phyloP scores from a whole-genome alignment of 2,329 filamentous ascomycete species.

The Lecanicillium sp. region DNA sequence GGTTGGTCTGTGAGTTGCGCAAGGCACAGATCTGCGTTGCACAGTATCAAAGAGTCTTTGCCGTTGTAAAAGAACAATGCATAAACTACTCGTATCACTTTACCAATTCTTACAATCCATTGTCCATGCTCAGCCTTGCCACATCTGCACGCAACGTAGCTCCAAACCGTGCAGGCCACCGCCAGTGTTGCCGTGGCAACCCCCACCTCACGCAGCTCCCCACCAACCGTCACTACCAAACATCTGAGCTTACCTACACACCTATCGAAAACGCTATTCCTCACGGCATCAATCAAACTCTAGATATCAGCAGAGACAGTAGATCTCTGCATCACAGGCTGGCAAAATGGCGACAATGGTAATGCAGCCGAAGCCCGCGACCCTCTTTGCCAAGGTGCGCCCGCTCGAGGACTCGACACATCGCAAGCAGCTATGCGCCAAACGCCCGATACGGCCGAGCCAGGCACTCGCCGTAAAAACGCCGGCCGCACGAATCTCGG shows the following conservation, averaged over 20 bases:
- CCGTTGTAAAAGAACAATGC: not conserved
- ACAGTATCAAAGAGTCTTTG: no score
- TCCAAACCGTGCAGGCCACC: not conserved
- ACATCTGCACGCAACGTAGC: not conserved
- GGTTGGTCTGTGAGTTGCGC: not conserved
- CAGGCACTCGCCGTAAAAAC: constrained; percentile 9
- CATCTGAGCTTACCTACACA: not conserved
- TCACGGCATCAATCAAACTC: not conserved
- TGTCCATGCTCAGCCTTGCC: no score
- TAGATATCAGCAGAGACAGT: not conserved
- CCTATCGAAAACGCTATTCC: not conserved
- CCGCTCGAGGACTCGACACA: constrained; percentile 9
- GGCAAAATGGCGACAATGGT: constrained; percentile 14
- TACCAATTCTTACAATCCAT: no score
- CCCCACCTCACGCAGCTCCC: not conserved
- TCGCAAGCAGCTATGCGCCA: constrained; percentile 11
- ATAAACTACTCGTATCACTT: not conserved
- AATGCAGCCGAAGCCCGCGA: constrained; percentile 7
- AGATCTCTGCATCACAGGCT: not conserved
- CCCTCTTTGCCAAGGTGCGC: constrained; percentile 11
- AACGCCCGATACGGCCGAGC: constrained; percentile 12
- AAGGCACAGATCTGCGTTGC: not conserved
- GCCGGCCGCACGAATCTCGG: not conserved
- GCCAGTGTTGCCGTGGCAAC: constrained; percentile 7
- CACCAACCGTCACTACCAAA: not conserved